phyloP scores from a whole-genome alignment of 2,329 filamentous ascomycete genomes.

The Alternaria conjuncta region DNA sequence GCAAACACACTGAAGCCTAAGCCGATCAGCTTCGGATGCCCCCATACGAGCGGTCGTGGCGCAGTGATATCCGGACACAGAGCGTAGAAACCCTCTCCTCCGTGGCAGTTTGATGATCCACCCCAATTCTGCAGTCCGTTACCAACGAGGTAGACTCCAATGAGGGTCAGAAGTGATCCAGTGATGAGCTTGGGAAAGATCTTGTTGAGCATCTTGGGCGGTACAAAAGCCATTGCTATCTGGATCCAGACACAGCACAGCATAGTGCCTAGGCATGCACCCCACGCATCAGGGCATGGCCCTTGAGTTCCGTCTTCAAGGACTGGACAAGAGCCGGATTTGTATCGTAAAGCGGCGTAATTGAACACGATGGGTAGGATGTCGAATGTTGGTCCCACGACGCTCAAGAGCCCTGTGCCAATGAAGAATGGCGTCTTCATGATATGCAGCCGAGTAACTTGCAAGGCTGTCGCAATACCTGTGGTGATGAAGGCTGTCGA shows the following conservation, averaged over 20 bases:
- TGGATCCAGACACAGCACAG: slow-evolving; percentile 53
- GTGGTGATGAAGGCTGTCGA: slow-evolving; percentile 40
- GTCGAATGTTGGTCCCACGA: slow-evolving; percentile 39
- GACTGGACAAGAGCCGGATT: slow-evolving; percentile 29
- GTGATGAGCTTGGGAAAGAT: slow-evolving; percentile 39
- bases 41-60: slow-evolving; percentile 42
- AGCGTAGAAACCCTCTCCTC: slow-evolving; percentile 34
- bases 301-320: slow-evolving; percentile 28
- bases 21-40: slow-evolving; percentile 35
- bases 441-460: slow-evolving; percentile 36
- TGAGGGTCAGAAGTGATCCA: slow-evolving; percentile 28
- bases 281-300: slow-evolving; percentile 33
- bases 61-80: slow-evolving; percentile 29
- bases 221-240: slow-evolving; percentile 33
- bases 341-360: slow-evolving; percentile 34
- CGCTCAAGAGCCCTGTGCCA: slow-evolving; percentile 35
- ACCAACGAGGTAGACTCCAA: slow-evolving; percentile 35
- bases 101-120: slow-evolving; percentile 35
- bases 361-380: slow-evolving; percentile 39
- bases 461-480: slow-evolving; percentile 35
- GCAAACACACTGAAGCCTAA: slow-evolving; percentile 39
- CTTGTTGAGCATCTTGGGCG: slow-evolving; percentile 29
- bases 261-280: slow-evolving; percentile 42
- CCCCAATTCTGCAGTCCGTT: slow-evolving; percentile 41
- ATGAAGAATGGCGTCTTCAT: slow-evolving; percentile 35